phyloP scores from a whole-genome alignment of 148 eudicot species.

The Vaccinium macrocarpon region DNA sequence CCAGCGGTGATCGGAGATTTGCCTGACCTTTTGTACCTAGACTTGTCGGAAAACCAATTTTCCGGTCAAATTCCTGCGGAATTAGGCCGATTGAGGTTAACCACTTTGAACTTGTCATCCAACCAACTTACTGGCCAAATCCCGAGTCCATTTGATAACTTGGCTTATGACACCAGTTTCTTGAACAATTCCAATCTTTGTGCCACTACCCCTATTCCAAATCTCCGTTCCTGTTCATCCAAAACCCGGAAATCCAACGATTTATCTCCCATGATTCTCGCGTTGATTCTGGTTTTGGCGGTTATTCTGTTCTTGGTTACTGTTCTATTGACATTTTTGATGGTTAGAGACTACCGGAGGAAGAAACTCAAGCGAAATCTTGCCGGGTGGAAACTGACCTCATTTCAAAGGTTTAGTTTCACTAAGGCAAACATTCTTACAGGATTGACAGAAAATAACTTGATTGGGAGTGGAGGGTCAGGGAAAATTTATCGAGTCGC shows the following conservation, averaged over 20 bases:
- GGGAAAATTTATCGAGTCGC: slow-evolving; percentile 24
- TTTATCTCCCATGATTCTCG: slow-evolving; percentile 32
- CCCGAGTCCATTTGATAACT: slow-evolving; percentile 26
- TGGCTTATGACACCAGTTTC: slow-evolving; percentile 29
- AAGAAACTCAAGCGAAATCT: slow-evolving; percentile 32
- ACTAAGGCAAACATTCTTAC: slow-evolving; percentile 45
- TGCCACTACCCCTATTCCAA: slow-evolving; percentile 21
- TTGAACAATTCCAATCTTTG: slow-evolving; percentile 31
- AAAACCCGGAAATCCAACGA: slow-evolving; percentile 13
- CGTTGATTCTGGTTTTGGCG: slow-evolving; percentile 38
- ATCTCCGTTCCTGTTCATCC: slow-evolving; percentile 43
- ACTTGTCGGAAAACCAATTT: slow-evolving; percentile 27
- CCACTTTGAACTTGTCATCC: slow-evolving; percentile 28
- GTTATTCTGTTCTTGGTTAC: slow-evolving; percentile 28
- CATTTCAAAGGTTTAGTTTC: slow-evolving; percentile 55
- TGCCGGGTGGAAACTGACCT: slow-evolving; percentile 48
- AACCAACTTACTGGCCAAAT: slow-evolving; percentile 34
- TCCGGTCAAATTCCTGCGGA: slow-evolving; percentile 29
- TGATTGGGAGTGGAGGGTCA: slow-evolving; percentile 23
- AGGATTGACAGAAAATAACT: slow-evolving; percentile 45
- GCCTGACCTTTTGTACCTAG: slow-evolving; percentile 26
- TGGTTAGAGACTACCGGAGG: slow-evolving; percentile 25
- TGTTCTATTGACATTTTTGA: slow-evolving; percentile 24
- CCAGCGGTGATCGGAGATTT: slow-evolving; percentile 24
- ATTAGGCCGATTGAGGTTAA: slow-evolving; percentile 23